Conservation (phyloP, 345 rosid genomes). For the Syzygium aqueum region DNA sequence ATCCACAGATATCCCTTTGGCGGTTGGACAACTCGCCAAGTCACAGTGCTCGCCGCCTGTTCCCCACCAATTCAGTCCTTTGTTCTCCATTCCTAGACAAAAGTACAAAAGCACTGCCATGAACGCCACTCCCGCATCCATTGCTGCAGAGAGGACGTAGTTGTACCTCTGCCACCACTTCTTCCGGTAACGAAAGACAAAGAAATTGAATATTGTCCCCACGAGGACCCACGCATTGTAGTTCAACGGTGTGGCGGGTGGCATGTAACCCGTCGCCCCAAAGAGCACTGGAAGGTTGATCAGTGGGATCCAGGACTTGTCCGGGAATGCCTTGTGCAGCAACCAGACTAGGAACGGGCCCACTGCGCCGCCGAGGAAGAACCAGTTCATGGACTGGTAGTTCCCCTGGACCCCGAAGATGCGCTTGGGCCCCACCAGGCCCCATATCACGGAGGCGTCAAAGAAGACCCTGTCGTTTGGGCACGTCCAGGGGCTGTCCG, state of each 20-base stretch:
- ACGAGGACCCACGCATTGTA: constrained; percentile 64
- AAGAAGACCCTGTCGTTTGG: constrained; percentile 55
- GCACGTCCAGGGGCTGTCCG: neutral
- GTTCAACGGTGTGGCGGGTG: constrained; percentile 68
- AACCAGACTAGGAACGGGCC: constrained; percentile 70
- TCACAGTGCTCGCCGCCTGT: neutral
- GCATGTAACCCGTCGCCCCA: constrained; percentile 71
- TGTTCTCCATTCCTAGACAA: neutral
- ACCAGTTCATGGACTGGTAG: constrained; percentile 71
- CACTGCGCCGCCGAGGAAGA: constrained; percentile 64
- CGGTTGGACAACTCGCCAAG: constrained; percentile 5
- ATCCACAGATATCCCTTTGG: neutral
- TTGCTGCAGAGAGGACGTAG: constrained; percentile 1
- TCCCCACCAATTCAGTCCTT: constrained; percentile 3
- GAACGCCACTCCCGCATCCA: constrained; percentile 7
- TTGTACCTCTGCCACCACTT: constrained; percentile 85
- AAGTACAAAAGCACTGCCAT: constrained; percentile 8
- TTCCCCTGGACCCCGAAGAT: constrained; percentile 69
- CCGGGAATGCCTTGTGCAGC: constrained; percentile 61
- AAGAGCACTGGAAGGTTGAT: constrained; percentile 80
- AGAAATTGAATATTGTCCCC: constrained; percentile 70
- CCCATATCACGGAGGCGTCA: constrained; percentile 87
- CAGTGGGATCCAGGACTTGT: constrained; percentile 68
- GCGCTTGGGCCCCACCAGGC: constrained; percentile 65
- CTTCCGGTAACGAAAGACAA: constrained; percentile 57